Evolutionary conservation across 768 basidiomycete genomes (phyloP).

Genomic region (Lactarius psammicola): DNA sequence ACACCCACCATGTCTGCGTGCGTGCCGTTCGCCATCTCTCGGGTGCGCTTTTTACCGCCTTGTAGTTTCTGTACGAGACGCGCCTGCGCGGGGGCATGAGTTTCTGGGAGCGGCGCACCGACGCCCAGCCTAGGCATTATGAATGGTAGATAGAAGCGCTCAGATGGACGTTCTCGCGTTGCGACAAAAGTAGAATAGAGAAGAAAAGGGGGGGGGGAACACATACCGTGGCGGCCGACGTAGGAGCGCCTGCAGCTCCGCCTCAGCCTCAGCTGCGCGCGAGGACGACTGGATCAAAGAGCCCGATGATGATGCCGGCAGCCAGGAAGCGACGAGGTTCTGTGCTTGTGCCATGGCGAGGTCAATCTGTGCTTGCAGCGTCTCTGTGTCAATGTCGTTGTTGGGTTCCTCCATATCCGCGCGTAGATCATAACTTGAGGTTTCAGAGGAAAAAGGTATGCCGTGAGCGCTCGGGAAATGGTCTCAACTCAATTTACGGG

Average conservation of each 20-base stretch:
- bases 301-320: constrained; percentile 39
- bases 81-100: constrained; percentile 35
- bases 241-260: constrained; percentile 64
- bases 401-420: constrained; percentile 44
- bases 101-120: constrained; percentile 60
- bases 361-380: constrained; percentile 80
- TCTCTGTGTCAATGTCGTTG: constrained; percentile 59
- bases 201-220: constrained; percentile 2
- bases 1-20: background rate
- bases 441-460: background rate
- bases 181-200: background rate
- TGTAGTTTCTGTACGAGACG: constrained; percentile 60
- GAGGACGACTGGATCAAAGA: constrained; percentile 28
- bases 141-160: background rate
- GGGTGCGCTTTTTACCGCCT: constrained; percentile 46
- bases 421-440: constrained; percentile 12
- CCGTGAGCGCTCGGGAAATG: background rate
- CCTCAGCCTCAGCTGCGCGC: constrained; percentile 33
- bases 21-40: constrained; percentile 42
- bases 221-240: constrained; percentile 68
- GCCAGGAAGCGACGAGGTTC: constrained; percentile 73
- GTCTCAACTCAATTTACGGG: background rate
- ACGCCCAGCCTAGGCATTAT: constrained; percentile 62
- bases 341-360: constrained; percentile 75
- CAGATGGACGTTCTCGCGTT: too few relatives aligned